Conservation (phyloP, 257 asterid genomes). For the Primulina tabacum region DNA sequence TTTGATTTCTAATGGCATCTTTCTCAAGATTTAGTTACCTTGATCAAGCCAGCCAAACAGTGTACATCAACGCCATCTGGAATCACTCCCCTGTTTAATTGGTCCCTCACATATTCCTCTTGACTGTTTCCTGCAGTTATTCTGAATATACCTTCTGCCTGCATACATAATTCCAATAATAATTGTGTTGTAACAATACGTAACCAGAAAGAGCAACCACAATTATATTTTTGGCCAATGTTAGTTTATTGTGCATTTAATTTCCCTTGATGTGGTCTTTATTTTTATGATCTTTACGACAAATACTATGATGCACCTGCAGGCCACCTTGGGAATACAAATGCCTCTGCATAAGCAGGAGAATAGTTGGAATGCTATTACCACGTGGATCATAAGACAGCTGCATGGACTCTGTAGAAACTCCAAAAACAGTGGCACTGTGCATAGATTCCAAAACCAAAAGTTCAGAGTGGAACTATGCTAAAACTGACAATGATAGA, state of each 20-base stretch:
- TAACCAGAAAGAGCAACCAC: background rate
- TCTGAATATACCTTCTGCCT: constrained; percentile 99
- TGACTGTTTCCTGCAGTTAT: constrained; percentile 91
- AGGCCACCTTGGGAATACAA: constrained; percentile 85
- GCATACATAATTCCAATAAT: constrained; percentile 29
- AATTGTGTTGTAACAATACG: background rate
- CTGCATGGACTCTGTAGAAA: constrained; percentile 98
- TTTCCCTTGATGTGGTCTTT: background rate
- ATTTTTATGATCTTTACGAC: background rate
- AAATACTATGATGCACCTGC: constrained; percentile 46
- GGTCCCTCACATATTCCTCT: constrained; percentile 96
- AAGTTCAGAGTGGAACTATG: constrained; percentile 9
- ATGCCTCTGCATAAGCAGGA: constrained; percentile 80
- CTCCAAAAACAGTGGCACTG: constrained; percentile 98
- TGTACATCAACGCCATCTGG: constrained; percentile 93
- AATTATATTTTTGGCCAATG: constrained; percentile 5
- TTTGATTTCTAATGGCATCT: constrained; percentile 10
- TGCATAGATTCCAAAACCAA: constrained; percentile 31
- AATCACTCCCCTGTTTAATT: constrained; percentile 74
- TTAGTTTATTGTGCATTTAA: constrained; percentile 1
- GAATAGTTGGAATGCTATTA: constrained; percentile 89
- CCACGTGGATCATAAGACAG: constrained; percentile 83
- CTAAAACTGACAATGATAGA: background rate
- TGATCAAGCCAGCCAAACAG: constrained; percentile 93
- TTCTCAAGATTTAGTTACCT: constrained; percentile 40